These are phyloP conservation scores for Hypoxylon sp. DNA, from an alignment of 2,329 filamentous ascomycete genomes.

Conservation along the genomic window DNA sequence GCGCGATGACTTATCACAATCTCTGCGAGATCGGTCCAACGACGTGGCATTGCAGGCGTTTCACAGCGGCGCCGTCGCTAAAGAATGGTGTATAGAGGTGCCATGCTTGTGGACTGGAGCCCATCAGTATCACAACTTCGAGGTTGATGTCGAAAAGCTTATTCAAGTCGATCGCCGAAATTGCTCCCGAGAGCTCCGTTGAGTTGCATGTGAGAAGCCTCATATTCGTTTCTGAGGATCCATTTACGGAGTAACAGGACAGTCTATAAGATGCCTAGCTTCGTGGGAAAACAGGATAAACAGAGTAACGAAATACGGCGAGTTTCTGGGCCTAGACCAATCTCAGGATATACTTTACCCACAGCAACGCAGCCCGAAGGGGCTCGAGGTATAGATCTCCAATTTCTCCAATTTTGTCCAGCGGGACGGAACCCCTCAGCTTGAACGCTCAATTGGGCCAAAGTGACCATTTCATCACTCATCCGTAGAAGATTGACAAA, in stretches of 20 bases:
- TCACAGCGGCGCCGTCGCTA: slow-evolving; percentile 32
- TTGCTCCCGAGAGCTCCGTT: slow-evolving; percentile 42
- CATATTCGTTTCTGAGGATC: slow-evolving; percentile 24
- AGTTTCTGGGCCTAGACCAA: slow-evolving; percentile 40
- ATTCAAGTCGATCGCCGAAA: slow-evolving; percentile 41
- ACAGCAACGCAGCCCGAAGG: background rate
- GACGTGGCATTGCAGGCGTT: slow-evolving; percentile 39
- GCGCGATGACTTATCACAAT: slow-evolving; percentile 40
- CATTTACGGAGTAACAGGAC: slow-evolving; percentile 34
- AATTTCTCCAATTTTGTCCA: slow-evolving; percentile 47
- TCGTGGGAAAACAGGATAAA: slow-evolving; percentile 37
- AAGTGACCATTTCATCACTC: slow-evolving; percentile 38
- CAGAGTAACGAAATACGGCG: slow-evolving; percentile 33
- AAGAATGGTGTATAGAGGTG: slow-evolving; percentile 29
- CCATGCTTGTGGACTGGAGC: slow-evolving; percentile 22
- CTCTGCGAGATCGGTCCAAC: slow-evolving; percentile 45
- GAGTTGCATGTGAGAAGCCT: slow-evolving; percentile 38
- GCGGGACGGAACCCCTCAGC: slow-evolving; percentile 40
- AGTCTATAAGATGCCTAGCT: slow-evolving; percentile 27
- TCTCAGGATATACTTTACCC: slow-evolving; percentile 34
- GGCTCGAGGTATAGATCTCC: slow-evolving; percentile 35
- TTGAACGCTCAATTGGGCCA: slow-evolving; percentile 35
- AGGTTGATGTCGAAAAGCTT: slow-evolving; percentile 32
- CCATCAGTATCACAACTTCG: slow-evolving; percentile 23
- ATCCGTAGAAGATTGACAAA: slow-evolving; percentile 28